Conservation (phyloP, 495 filamentous ascomycete species). For the Tuber melanosporum region DNA sequence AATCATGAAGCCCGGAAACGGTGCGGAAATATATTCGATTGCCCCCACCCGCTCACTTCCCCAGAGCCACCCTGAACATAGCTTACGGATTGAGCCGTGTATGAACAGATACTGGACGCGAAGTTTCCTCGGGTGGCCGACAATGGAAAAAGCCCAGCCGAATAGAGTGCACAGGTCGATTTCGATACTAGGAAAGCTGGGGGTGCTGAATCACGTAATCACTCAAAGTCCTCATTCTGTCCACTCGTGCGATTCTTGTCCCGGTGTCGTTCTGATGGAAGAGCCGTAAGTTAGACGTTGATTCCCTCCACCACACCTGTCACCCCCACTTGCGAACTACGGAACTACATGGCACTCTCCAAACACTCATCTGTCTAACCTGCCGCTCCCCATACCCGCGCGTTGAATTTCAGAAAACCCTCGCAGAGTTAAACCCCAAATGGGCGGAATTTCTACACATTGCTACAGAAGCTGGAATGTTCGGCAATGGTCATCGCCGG, state of each 20-base stretch:
- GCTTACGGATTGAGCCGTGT: background rate
- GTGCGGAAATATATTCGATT: background rate
- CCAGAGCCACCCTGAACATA: background rate
- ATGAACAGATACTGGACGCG: slow-evolving; percentile 71
- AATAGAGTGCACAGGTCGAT: slow-evolving; percentile 77
- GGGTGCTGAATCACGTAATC: slow-evolving; percentile 66
- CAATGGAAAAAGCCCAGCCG: slow-evolving; percentile 65
- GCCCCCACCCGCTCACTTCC: background rate
- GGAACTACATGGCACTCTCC: slow-evolving; percentile 86
- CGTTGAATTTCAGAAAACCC: slow-evolving; percentile 64
- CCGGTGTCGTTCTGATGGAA: background rate
- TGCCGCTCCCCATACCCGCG: slow-evolving; percentile 63
- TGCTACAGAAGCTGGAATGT: slow-evolving; percentile 62
- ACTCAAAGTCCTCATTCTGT: slow-evolving; percentile 63
- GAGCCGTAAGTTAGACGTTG: slow-evolving; percentile 55
- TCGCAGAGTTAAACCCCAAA: slow-evolving; percentile 72
- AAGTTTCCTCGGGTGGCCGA: slow-evolving; percentile 88
- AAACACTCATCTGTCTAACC: slow-evolving; percentile 72
- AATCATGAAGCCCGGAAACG: slow-evolving; percentile 83
- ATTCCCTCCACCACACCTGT: slow-evolving; percentile 76
- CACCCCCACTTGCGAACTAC: slow-evolving; percentile 70
- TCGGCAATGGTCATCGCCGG: slow-evolving; percentile 64
- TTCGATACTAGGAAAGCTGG: slow-evolving; percentile 60
- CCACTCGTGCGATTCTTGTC: background rate
- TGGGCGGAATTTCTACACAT: slow-evolving; percentile 74